These are phyloP conservation scores for Diutina pseudorugosa DNA, from an alignment of 1,139 yeast species.

Conservation along the genomic window DNA sequence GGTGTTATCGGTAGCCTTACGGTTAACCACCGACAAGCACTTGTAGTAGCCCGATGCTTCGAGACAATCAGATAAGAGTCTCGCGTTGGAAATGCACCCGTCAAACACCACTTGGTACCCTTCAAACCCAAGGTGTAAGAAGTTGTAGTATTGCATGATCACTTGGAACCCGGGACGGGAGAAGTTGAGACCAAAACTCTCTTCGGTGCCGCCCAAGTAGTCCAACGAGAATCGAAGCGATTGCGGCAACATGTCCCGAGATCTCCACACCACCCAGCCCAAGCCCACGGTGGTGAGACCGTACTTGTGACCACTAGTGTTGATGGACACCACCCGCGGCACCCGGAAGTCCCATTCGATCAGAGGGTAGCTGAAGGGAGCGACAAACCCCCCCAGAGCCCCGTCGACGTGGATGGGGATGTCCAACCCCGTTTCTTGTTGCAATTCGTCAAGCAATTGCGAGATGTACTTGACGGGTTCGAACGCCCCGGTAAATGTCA, in stretches of 20 bases:
- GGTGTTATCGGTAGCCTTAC: conserved; percentile 17
- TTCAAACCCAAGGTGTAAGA: conserved; percentile 53
- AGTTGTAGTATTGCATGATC: conserved; percentile 74
- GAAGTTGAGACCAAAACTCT: conserved; percentile 75
- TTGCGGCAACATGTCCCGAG: conserved; percentile 50
- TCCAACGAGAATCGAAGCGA: conserved; percentile 65
- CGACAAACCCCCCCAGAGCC: conserved; percentile 83
- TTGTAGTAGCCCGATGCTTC: conserved; percentile 60
- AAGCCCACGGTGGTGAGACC: conserved; percentile 85
- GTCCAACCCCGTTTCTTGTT: conserved; percentile 53
- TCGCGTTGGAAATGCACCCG: conserved; percentile 54
- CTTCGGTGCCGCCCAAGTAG: conserved; percentile 84
- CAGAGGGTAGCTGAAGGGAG: conserved; percentile 71
- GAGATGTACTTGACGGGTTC: conserved; percentile 61
- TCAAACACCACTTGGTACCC: conserved; percentile 60
- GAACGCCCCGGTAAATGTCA: conserved; percentile 88
- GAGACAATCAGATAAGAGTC: conserved; percentile 52
- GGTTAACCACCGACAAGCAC: conserved; percentile 69
- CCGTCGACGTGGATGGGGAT: conserved; percentile 89
- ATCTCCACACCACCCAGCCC: conserved; percentile 87
- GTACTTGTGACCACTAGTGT: conserved; percentile 91
- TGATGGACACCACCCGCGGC: conserved; percentile 70
- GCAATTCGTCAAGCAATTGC: conserved; percentile 51
- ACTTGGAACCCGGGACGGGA: conserved; percentile 92
- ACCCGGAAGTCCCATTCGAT: conserved; percentile 74